These are phyloP conservation scores for Baorangia bicolor DNA, from an alignment of 768 basidiomycete genomes.

Conservation along the genomic window DNA sequence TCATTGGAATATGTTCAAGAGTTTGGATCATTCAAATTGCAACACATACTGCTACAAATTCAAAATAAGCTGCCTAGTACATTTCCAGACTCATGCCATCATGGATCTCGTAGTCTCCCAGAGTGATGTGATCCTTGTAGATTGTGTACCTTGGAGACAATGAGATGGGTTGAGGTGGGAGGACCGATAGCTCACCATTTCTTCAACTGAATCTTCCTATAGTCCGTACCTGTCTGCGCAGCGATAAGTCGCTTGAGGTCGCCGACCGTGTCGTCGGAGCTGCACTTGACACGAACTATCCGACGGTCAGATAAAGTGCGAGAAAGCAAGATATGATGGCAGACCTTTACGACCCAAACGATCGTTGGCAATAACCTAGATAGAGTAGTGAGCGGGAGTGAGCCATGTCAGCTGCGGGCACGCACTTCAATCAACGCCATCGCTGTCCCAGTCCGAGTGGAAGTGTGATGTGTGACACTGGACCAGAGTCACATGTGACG, in stretches of 20 bases:
- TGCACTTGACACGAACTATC: slow-evolving; percentile 92
- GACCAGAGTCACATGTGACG: slow-evolving; percentile 14
- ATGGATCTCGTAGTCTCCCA: slow-evolving; percentile 89
- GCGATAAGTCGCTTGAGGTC: slow-evolving; percentile 97
- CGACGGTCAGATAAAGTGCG: slow-evolving; percentile 6
- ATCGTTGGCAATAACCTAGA: slow-evolving; percentile 91
- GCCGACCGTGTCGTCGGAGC: slow-evolving; percentile 93
- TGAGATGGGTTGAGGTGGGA: background rate
- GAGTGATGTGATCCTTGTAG: slow-evolving; percentile 95
- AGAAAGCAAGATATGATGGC: background rate
- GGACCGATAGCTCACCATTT: slow-evolving; percentile 70
- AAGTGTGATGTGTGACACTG: slow-evolving; percentile 17
- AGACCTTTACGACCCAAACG: slow-evolving; percentile 91
- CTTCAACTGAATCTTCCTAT: slow-evolving; percentile 87
- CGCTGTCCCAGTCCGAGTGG: background rate
- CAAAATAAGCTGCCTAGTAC: slow-evolving; percentile 50
- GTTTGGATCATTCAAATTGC: slow-evolving; percentile 1
- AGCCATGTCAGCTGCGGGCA: background rate
- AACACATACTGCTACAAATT: slow-evolving; percentile 11
- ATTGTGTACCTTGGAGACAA: slow-evolving; percentile 72
- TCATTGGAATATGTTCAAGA: background rate
- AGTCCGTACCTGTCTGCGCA: slow-evolving; percentile 90
- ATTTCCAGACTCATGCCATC: slow-evolving; percentile 94
- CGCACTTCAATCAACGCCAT: slow-evolving; percentile 60
- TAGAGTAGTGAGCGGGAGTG: background rate